phyloP scores from a whole-genome alignment of 495 filamentous ascomycete species.

The Trypethelium eluteriae region DNA sequence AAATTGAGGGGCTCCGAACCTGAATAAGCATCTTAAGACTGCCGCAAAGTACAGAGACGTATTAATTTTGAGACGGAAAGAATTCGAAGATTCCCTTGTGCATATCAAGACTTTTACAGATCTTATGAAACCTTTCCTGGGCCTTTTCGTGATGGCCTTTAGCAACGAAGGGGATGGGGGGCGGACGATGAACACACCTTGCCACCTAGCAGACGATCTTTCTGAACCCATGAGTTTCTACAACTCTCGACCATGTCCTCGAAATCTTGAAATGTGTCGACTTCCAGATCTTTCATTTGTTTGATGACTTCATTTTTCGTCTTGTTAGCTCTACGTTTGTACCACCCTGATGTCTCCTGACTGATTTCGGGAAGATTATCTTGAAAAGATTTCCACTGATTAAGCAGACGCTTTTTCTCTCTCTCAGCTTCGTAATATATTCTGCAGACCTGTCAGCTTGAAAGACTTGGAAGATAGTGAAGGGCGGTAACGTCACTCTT shows the following conservation, averaged over 20 bases:
- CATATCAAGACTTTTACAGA: background rate
- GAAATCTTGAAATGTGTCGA: background rate
- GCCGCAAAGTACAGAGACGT: constrained; percentile 19
- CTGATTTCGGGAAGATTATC: background rate
- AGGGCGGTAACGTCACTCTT: no score
- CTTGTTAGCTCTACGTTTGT: background rate
- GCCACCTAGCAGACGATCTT: background rate
- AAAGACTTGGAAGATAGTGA: background rate
- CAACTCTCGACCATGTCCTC: background rate
- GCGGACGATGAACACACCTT: background rate
- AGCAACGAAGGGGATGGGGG: background rate
- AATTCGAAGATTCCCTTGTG: background rate
- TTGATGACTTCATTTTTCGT: background rate
- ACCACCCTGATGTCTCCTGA: background rate
- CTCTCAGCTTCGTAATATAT: background rate
- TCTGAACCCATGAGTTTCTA: background rate
- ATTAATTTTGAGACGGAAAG: constrained; percentile 26
- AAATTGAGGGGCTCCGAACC: background rate
- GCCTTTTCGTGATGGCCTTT: background rate
- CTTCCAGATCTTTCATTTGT: background rate
- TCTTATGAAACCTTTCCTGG: background rate
- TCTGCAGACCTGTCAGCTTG: background rate
- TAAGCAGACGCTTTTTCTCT: background rate
- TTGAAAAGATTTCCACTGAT: background rate
- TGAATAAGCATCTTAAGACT: background rate